Percentiles rank a stretch among this genome's conserved stretches.
Evolutionary conservation across 768 basidiomycete genomes (phyloP).

Genomic region (Kwoniella shandongensis): DNA sequence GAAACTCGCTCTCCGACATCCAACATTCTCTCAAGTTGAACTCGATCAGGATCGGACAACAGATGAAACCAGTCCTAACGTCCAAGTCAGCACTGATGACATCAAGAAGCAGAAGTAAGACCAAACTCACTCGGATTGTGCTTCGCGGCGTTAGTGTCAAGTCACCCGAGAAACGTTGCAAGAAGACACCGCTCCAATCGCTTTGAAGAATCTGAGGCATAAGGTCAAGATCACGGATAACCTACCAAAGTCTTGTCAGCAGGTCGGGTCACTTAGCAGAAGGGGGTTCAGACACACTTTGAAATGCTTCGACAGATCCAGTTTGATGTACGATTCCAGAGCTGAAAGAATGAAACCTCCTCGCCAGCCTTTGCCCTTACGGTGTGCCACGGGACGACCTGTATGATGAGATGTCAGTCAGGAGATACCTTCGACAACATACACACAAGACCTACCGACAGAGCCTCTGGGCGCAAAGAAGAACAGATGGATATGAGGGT

Average conservation of each 20-base stretch:
- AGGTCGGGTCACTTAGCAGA: background rate
- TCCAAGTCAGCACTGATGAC: background rate
- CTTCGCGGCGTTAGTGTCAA: conserved; percentile 60
- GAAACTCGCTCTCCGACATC: conserved; percentile 81
- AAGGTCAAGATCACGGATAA: conserved; percentile 94
- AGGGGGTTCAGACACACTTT: conserved; percentile 57
- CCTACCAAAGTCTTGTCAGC: conserved; percentile 50
- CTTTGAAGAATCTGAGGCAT: conserved; percentile 88
- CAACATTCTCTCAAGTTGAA: conserved; percentile 82
- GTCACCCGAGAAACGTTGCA: conserved; percentile 77
- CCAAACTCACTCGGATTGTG: conserved; percentile 63
- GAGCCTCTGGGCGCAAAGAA: conserved; percentile 72
- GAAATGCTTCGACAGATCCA: conserved; percentile 95
- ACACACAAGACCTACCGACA: conserved; percentile 58
- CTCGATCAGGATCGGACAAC: conserved; percentile 76
- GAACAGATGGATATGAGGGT: conserved; percentile 79
- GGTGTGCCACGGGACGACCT: conserved; percentile 89
- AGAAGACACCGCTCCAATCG: conserved; percentile 95
- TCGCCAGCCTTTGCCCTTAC: conserved; percentile 89
- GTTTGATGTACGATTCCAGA: conserved; percentile 89
- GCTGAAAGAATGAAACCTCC: conserved; percentile 91
- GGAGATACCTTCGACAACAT: conserved; percentile 72
- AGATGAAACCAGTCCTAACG: conserved; percentile 77
- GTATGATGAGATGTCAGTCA: conserved; percentile 54
- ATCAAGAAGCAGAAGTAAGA: too few relatives aligned